Evolutionary conservation across 2,329 filamentous ascomycete species (phyloP).

Genomic region (Paraphoma sp.): DNA sequence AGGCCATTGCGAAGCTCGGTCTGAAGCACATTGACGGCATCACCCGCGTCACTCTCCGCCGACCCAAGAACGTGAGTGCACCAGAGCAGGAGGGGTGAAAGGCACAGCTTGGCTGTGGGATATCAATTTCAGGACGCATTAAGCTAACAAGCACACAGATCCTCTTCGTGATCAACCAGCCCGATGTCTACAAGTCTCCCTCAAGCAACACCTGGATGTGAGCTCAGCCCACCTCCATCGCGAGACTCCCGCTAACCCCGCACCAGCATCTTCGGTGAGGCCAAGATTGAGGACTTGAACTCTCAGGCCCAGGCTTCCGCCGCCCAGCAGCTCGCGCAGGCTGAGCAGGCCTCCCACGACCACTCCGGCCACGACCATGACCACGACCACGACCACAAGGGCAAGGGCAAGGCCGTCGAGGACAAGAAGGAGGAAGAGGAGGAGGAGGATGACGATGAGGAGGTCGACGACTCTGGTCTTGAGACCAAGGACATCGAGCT

Average conservation of each 20-base stretch:
- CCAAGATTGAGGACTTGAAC: conserved; percentile 99
- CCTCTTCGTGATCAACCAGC: conserved; percentile 99
- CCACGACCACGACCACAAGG: conserved; percentile 65
- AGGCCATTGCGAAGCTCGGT: conserved; percentile 98
- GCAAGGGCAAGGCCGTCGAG: conserved; percentile 73
- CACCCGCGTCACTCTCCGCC: conserved; percentile 94
- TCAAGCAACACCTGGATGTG: conserved; percentile 99
- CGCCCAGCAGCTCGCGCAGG: conserved; percentile 89
- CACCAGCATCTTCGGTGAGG: conserved; percentile 94
- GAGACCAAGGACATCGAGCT: conserved; percentile 99
- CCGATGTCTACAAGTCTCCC: conserved; percentile 99
- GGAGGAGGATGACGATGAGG: conserved; percentile 91
- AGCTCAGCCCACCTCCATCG: conserved; percentile 51
- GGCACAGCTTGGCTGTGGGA: not conserved
- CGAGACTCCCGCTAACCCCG: conserved; percentile 27
- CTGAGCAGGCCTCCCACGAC: conserved; percentile 70
- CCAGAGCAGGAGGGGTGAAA: conserved; percentile 14
- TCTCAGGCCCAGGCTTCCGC: conserved; percentile 95
- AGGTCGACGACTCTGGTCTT: conserved; percentile 91
- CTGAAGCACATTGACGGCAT: conserved; percentile 96
- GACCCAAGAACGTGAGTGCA: conserved; percentile 95
- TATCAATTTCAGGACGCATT: conserved; percentile 8
- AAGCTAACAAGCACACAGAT: conserved; percentile 65
- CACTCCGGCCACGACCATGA: conserved; percentile 76
- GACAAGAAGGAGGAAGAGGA: conserved; percentile 64